Conservation (phyloP, 2,329 filamentous ascomycete species). For the Nothomitra cinnamomea region DNA sequence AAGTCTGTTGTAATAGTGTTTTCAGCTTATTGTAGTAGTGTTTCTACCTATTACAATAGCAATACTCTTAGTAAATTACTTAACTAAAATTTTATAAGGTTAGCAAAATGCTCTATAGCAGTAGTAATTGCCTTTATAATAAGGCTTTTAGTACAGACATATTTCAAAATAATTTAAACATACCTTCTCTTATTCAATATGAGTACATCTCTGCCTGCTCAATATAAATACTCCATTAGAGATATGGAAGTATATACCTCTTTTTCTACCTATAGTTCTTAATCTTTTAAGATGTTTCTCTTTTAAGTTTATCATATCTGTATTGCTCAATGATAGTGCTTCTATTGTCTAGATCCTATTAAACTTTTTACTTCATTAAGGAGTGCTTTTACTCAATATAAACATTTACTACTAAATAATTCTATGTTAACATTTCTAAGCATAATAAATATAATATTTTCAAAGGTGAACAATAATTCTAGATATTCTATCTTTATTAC, state of each 20-base stretch:
- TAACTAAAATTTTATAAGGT: too few relatives aligned
- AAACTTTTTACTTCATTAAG: neutral
- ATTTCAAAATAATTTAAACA: neutral
- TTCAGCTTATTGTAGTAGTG: too few relatives aligned
- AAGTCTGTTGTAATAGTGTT: too few relatives aligned
- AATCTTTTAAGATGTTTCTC: neutral
- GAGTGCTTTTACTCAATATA: neutral
- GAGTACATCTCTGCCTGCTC: neutral
- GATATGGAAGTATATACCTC: neutral
- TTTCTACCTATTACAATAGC: too few relatives aligned
- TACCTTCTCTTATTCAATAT: neutral
- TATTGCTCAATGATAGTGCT: neutral
- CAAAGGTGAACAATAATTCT: neutral
- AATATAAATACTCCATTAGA: neutral
- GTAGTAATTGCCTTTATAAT: too few relatives aligned
- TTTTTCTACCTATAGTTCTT: neutral
- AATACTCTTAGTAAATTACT: too few relatives aligned
- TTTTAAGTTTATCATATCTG: neutral
- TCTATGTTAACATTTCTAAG: neutral
- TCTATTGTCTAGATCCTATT: neutral
- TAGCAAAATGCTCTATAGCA: too few relatives aligned
- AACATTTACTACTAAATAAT: neutral
- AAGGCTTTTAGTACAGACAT: too few relatives aligned
- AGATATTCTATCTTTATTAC: neutral
- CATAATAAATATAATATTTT: neutral